Base-by-base conservation (phyloP, 2,329 filamentous ascomycete species). In the Trichoderma oligosporum region DNA sequence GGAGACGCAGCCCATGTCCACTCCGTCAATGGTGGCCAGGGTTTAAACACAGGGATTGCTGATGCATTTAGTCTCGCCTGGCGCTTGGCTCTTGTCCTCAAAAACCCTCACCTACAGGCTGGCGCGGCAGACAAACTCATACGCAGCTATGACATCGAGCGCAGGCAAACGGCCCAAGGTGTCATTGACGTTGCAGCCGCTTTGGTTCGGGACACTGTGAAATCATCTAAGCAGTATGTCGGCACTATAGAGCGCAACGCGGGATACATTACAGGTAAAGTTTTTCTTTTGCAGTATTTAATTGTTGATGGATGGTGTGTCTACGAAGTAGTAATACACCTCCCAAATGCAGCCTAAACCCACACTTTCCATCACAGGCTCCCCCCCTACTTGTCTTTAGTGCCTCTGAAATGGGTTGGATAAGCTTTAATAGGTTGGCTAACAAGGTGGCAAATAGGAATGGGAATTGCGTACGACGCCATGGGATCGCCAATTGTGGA, bases 1-100 rank as follows among this genome's bases (percentile, higher is more conserved):
- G 82, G 82, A 3, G 82, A 84, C 56, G 80, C 81, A 0, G 80
- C 79, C 0, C 81, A 84, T 55, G 80, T 80, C 2, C 79, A 83
- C 57, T 80, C 74, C 1, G 78, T 80, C 33, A 79, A 80, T 7
- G 81, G 80, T 0, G 82, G 80, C 0, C 81, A 83, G 61, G 82
- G 82, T 0, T 73, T 84, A 62, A 84, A 84, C 61, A 83, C 81
- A 0, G 81, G 82, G 3, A 74, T 83, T 29, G 76, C 78, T 5
- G 81, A 84, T 63, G 79, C 80, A 0, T 78, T 82, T 25, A 79
- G 78, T 41, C 64, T 84, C 1, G 75, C 74, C 7, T 84, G 81
- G 80, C 81, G 82, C 33, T 63, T 83, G 0, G 73, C 65, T 5
- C 49, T 61, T 1, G 66, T 67, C 1, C 33, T 70, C 7, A 68